Percentiles rank a stretch among this genome's conserved stretches.
phyloP scores from a whole-genome alignment of 176 grass and related monocot genomes.

The Chloris gayana region DNA sequence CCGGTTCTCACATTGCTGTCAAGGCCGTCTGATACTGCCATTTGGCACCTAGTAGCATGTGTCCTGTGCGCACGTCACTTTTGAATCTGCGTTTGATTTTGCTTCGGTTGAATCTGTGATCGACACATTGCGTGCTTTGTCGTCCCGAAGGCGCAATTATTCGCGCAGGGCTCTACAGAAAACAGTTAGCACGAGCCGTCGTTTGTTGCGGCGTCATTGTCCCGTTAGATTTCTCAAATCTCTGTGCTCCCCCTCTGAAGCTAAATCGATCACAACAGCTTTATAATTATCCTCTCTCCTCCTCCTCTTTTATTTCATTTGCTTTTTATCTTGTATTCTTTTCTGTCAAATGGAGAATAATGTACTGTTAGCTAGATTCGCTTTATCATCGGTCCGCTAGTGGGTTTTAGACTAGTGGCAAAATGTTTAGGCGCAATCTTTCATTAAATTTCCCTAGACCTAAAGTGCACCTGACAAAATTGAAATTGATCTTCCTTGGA shows the following conservation, averaged over 20 bases:
- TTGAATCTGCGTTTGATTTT: not conserved
- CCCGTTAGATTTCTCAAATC: not conserved
- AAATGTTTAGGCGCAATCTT: not conserved
- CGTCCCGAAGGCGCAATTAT: not conserved
- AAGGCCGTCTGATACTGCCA: not conserved
- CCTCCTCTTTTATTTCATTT: not conserved
- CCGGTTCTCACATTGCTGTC: not conserved
- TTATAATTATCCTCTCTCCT: not conserved
- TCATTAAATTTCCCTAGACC: not conserved
- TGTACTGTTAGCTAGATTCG: not conserved
- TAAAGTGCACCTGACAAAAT: not conserved
- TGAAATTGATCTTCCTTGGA: not conserved
- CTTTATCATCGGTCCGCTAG: not conserved
- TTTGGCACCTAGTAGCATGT: not conserved
- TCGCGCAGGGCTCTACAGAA: not conserved
- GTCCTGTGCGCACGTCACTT: not conserved
- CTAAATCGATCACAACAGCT: not conserved
- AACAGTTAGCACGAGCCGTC: not conserved
- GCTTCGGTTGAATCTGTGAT: not conserved
- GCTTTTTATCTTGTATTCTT: not conserved
- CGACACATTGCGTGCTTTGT: not conserved
- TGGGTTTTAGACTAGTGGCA: not conserved
- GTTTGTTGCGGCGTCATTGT: slow-evolving; percentile 24
- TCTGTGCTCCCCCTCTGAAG: not conserved
- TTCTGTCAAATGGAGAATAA: not conserved